Base-by-base conservation (phyloP, 345 rosid genomes). In the Corymbia maculata region DNA sequence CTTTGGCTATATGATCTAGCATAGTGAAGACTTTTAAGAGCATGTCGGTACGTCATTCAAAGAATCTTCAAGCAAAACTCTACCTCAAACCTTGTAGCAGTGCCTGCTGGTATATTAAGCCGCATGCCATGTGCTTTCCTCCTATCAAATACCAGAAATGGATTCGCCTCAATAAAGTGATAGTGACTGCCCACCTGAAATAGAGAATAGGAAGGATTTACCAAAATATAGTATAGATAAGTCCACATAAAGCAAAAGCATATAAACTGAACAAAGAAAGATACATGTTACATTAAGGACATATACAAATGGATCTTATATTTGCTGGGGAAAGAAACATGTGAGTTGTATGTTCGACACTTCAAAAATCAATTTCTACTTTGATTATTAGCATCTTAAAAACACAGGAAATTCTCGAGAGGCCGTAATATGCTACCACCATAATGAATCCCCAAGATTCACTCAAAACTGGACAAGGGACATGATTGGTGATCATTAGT, bases 101-200 rank as follows among this genome's bases (percentile, higher is more conserved):
- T 97, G 90, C 99, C 99, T 28, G 99, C 98, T 68, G 94, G 91
- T 92, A 96, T 97, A 90, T 97, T 97, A 85, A 97, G 92, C 90
- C 97, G 99, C 99, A 96, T 96, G 89, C 99, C 99, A 91, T 89
- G 88, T 89, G 99, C 95, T 92, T 92, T 96, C 90, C 89, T 93
- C 90, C 99, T 93, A 91, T 97, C 99, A 88, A 96, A 95, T 89
- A 92, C 91, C 93, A 97, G 90, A 87, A 28, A 88, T 19, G 98
- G 99, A 89, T 97, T 97, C 87, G 91, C 95, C 93, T 97, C 99
- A 88, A 95, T 92, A 84, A 97, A 97, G 93, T 96, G 97, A 91
- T 97, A 97, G 93, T 97, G 99, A 91, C 99, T 97, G 79, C 99
- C 99, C 85, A 97, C 99, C 99, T 97, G 95, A 93, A 90, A 92